Evolutionary conservation across 2,329 filamentous ascomycete species (phyloP), one percentile per base, ranked within the genome.

Genomic region (Diaporthe aspalathi): DNA sequence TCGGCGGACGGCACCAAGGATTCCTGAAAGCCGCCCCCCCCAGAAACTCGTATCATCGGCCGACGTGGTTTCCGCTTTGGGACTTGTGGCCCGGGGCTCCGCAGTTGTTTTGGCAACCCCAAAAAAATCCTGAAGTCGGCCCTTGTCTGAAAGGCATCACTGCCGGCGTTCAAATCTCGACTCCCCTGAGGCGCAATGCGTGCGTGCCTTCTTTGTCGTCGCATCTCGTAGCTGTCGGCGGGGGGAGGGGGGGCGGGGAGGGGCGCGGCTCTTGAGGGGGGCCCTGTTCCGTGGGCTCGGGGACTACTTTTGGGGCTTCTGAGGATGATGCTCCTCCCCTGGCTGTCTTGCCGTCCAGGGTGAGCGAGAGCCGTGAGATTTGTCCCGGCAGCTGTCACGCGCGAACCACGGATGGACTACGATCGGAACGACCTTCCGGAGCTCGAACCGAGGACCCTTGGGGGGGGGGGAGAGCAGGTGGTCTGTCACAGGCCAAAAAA

Each of bases 81-180:
- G n/a, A n/a, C n/a, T n/a, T n/a, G n/a, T n/a, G n/a, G n/a, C n/a
- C n/a, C n/a, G n/a, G n/a, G n/a, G n/a, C n/a, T n/a, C n/a, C n/a
- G n/a, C n/a, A n/a, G n/a, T n/a, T n/a, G n/a, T n/a, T n/a, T n/a
- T n/a, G n/a, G n/a, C n/a, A 27, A 24, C 14, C 24, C 12, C 22
- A n/a, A 4, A 45, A n/a, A 22, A n/a, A 50, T 32, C 45, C 45
- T 50, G 27, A 20, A 12, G 60, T n/a, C 29, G 43, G 29, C n/a
- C 60, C 17, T 24, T 16, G 60, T 65, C 43, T 38, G 60, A 5
- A 65, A 22, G 43, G 27, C 60, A 49, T 65, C 43, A 35, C 60
- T 29, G 7, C 17, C 45, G n/a, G 14, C 24, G 43, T 63, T 49
- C 60, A 35, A n/a, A 22, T 32, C n/a, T 63, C 43, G 60, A 63